Conservation (phyloP, 495 filamentous ascomycete genomes). For the Lophiostoma macrostomum region DNA sequence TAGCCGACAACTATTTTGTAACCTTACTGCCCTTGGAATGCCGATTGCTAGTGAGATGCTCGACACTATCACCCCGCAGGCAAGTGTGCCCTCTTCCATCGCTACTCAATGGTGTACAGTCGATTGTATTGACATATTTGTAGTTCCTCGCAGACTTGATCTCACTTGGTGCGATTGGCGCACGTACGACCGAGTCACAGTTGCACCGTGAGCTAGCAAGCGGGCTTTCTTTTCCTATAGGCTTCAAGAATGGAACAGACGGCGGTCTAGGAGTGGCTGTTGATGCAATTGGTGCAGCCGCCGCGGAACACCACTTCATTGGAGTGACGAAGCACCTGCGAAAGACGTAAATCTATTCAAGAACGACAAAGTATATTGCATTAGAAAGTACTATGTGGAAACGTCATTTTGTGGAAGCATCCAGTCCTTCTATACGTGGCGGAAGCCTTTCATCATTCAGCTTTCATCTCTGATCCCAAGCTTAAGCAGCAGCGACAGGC, state of each 20-base stretch:
- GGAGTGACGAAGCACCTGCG: slow-evolving; percentile 99
- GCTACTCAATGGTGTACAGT: no score
- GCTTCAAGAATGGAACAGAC: slow-evolving; percentile 99
- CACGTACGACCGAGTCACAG: slow-evolving; percentile 93
- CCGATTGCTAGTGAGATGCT: slow-evolving; percentile 97
- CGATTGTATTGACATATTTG: no score
- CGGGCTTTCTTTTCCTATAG: slow-evolving; percentile 96
- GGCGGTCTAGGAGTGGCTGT: slow-evolving; percentile 93
- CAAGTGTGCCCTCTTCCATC: no score
- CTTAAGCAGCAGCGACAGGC: no score
- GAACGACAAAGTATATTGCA: no score
- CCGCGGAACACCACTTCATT: slow-evolving; percentile 93
- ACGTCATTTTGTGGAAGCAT: no score
- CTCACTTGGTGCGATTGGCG: slow-evolving; percentile 92
- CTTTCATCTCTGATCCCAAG: no score
- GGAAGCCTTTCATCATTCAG: no score
- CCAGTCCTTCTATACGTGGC: no score
- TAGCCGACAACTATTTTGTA: slow-evolving; percentile 81
- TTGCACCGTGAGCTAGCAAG: slow-evolving; percentile 92
- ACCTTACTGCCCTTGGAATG: slow-evolving; percentile 80
- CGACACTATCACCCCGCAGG: slow-evolving; percentile 94
- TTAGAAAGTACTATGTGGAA: no score
- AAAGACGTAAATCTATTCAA: no score
- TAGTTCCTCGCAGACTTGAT: slow-evolving; percentile 93
- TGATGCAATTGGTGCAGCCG: slow-evolving; percentile 90